Evolutionary conservation across 352 stramenopile genomes (phyloP).

Genomic region (Phytophthora quininea): DNA sequence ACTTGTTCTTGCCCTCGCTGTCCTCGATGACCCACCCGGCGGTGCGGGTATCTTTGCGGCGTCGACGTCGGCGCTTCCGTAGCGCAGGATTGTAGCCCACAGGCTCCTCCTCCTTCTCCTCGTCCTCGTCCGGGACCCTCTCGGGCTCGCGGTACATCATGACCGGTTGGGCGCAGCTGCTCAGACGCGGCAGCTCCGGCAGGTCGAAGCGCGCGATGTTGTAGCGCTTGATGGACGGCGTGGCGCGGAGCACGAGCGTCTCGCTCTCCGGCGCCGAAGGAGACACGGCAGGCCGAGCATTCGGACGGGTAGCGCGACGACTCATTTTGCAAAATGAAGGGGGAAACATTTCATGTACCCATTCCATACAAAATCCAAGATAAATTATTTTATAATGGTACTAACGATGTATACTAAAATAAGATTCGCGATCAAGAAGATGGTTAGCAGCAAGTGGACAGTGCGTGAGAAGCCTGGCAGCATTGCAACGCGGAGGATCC

Average conservation of each 20-base stretch:
- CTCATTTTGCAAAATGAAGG: slow-evolving; percentile 24
- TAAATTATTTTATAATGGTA: no score
- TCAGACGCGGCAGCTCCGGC: slow-evolving; percentile 66
- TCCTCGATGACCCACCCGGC: slow-evolving; percentile 88
- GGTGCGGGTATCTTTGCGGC: slow-evolving; percentile 77
- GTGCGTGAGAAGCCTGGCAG: no score
- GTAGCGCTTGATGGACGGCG: slow-evolving; percentile 89
- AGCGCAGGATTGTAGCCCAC: slow-evolving; percentile 77
- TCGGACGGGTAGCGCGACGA: background rate
- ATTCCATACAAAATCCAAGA: no score
- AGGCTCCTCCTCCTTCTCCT: slow-evolving; percentile 81
- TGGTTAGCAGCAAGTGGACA: no score
- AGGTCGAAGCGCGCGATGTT: slow-evolving; percentile 87
- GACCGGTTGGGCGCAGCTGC: slow-evolving; percentile 69
- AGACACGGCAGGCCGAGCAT: background rate
- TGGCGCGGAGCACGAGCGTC: slow-evolving; percentile 80
- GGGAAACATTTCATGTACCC: background rate
- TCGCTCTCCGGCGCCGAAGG: slow-evolving; percentile 42
- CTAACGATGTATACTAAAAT: no score
- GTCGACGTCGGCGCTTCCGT: slow-evolving; percentile 75
- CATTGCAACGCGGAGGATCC: no score
- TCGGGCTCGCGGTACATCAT: slow-evolving; percentile 90
- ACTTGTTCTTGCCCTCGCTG: slow-evolving; percentile 83
- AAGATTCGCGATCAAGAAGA: no score
- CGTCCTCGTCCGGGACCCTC: slow-evolving; percentile 72